A percentile compares a stretch with the other conserved stretches of the same genome.
phyloP scores from a whole-genome alignment of 2,329 filamentous ascomycete genomes.

The Alternaria viburni region DNA sequence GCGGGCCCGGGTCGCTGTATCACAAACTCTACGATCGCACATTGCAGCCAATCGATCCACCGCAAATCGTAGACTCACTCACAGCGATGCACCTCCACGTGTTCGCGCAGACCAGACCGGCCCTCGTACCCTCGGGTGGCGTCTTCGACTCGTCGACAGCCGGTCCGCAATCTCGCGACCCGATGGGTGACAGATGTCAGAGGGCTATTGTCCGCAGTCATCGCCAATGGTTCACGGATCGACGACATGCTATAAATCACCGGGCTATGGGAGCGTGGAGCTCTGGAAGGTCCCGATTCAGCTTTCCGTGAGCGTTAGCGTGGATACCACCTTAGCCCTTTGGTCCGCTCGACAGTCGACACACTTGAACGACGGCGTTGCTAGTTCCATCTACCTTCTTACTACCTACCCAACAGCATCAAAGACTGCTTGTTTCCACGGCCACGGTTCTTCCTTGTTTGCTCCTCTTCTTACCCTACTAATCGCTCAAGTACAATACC shows the following conservation, averaged over 20 bases:
- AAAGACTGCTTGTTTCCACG: background rate
- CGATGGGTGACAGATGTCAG: slow-evolving; percentile 7
- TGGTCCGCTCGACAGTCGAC: slow-evolving; percentile 1
- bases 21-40: slow-evolving; percentile 20
- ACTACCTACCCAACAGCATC: background rate
- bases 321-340: background rate
- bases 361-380: background rate
- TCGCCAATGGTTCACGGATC: background rate
- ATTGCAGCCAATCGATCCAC: slow-evolving; percentile 18
- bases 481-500: background rate
- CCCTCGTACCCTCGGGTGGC: background rate
- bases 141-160: slow-evolving; percentile 14
- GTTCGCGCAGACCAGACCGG: slow-evolving; percentile 14
- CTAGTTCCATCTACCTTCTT: background rate
- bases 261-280: background rate
- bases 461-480: background rate
- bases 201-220: slow-evolving; percentile 2
- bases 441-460: background rate
- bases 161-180: slow-evolving; percentile 12
- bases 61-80: background rate
- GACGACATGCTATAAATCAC: background rate
- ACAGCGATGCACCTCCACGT: slow-evolving; percentile 17
- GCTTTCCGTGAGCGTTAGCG: background rate
- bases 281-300: background rate
- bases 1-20: slow-evolving; percentile 26